Evolutionary conservation across 805 yeast species (phyloP), one percentile per base, ranked within the genome.

Genomic region (Sugiyamaella floridensis): DNA sequence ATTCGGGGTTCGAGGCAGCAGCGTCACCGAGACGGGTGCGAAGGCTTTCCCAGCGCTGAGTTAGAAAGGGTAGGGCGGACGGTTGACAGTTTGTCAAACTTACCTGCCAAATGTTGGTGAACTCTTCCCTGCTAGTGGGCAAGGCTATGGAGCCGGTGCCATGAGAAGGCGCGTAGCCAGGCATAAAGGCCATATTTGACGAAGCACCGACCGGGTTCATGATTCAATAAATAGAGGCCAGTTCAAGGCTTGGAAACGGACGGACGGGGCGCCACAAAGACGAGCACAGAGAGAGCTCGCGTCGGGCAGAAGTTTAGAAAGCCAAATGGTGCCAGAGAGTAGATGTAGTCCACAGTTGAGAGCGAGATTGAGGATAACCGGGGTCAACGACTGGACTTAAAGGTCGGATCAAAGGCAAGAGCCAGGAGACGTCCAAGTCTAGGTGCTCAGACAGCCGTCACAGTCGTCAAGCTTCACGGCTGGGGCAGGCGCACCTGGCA

Each of bases 1-100:
- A 82, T 67, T 83, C 88, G 14, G 81, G 78, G 49, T 79, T 78
- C 53, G 75, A 73, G 52, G 72, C 76, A 26, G 81, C 85, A n/a
- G 83, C 84, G 16, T 58, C 63, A 26, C 63, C 63, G 20, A 58
- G 56, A 59, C 74, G 79, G 49, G 76, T 76, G 49, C 72, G 71
- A 53, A 82, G 70, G 57, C 75, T 76, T 55, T 79, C 79, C 84
- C 84, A 81, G 50, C 86, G 77, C 77, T 74, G 48, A 16, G 53
- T 49, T 45, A 51, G 52, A 26, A 14, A 14, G 37, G 37, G 37
- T 14, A 32, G 4, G 37, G 26, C 26, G 26, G 26, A 22, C 26
- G 29, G 29, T 41, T 45, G n/a, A 4, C 2, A 11, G 46, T 3
- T 16, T 2, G 12, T 3, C 9, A 5, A 8, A 59, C 64, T 34